Evolutionary conservation across 139 green algal genomes (phyloP).

Genomic region (Auxenochlorella pyrenoidosa): DNA sequence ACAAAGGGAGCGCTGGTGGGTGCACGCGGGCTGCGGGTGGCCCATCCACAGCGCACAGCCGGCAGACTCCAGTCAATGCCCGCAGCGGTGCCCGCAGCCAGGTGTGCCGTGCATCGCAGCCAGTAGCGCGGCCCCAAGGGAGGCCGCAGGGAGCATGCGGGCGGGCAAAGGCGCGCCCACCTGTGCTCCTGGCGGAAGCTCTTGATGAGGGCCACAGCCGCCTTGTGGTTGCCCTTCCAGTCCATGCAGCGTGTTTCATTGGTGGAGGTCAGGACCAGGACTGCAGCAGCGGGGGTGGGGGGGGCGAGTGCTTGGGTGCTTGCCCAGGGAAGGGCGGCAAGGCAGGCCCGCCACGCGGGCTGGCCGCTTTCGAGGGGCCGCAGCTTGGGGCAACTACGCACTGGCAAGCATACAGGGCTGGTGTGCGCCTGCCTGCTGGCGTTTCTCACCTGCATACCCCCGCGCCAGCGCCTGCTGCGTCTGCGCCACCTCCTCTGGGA

Average conservation of each 20-base stretch:
- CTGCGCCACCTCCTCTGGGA: slow-evolving; percentile 24
- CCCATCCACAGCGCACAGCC: too few relatives aligned
- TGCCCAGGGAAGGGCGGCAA: background rate
- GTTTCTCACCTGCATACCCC: slow-evolving; percentile 1
- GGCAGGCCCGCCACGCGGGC: background rate
- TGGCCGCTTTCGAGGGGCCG: background rate
- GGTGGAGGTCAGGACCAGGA: slow-evolving; percentile 11
- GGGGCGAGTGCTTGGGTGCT: background rate
- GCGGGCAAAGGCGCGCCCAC: background rate
- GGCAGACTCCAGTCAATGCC: too few relatives aligned
- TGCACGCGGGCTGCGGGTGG: too few relatives aligned
- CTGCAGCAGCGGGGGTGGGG: background rate
- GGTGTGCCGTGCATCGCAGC: too few relatives aligned
- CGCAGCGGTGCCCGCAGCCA: too few relatives aligned
- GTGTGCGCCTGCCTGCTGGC: background rate
- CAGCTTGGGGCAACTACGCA: too few relatives aligned
- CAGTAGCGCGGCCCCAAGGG: too few relatives aligned
- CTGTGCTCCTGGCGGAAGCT: background rate
- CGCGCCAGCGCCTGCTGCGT: slow-evolving; percentile 30
- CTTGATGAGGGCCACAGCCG: background rate
- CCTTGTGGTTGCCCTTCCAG: slow-evolving; percentile 1
- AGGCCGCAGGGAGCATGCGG: too few relatives aligned
- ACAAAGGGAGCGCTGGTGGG: too few relatives aligned
- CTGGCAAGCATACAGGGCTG: background rate
- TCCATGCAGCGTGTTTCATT: slow-evolving; percentile 13